Percentiles rank a stretch among this genome's conserved stretches.
These are phyloP conservation scores for Prinsepia uniflora DNA, from an alignment of 306 rosid genomes.

Conservation along the genomic window DNA sequence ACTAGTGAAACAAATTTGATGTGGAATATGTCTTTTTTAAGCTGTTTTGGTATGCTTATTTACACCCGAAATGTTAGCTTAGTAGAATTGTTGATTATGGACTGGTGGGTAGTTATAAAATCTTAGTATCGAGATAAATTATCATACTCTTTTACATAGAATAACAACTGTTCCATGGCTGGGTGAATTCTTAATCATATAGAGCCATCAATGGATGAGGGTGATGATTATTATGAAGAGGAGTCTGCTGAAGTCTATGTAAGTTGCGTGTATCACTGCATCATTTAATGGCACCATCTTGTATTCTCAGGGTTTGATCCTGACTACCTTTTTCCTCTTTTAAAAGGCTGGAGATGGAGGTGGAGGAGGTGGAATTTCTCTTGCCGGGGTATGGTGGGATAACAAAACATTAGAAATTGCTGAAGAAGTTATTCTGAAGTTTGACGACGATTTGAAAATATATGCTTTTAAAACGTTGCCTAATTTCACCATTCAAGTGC, in stretches of 20 bases:
- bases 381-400: conserved; percentile 94
- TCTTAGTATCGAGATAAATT: background rate
- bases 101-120: background rate
- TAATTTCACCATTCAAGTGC: conserved; percentile 70
- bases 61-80: background rate
- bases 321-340: conserved; percentile 11
- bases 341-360: conserved; percentile 87
- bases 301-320: background rate
- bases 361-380: conserved; percentile 83
- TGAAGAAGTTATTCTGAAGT: conserved; percentile 60
- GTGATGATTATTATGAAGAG: conserved; percentile 38
- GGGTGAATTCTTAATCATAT: conserved; percentile 27
- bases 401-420: conserved; percentile 71
- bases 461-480: conserved; percentile 71
- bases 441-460: conserved; percentile 65
- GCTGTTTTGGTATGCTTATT: background rate
- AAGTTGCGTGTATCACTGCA: conserved; percentile 26
- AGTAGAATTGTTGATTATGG: background rate
- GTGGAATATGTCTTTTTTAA: background rate
- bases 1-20: too few relatives aligned
- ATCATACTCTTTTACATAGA: background rate
- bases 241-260: conserved; percentile 51
- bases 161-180: background rate
- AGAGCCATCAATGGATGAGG: conserved; percentile 41
- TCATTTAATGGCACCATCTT: background rate